These are phyloP conservation scores for Schizochytrium sp. DNA, from an alignment of 108 stramenopile species.

Conservation along the genomic window DNA sequence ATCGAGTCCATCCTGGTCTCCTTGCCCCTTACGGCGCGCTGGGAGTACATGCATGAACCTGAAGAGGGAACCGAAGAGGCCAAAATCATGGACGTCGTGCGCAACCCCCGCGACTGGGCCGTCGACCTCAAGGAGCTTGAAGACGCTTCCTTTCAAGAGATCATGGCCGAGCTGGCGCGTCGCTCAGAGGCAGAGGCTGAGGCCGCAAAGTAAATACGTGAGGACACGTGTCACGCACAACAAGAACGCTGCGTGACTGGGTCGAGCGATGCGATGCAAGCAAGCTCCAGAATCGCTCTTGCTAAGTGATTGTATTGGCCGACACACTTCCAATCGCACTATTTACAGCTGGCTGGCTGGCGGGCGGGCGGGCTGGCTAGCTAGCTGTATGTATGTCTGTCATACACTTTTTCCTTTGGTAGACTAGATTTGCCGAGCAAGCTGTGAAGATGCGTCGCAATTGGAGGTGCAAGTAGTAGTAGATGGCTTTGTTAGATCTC, in stretches of 20 bases:
- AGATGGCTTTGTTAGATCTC: too few relatives aligned
- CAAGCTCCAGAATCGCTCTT: too few relatives aligned
- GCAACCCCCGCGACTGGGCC: constrained; percentile 78
- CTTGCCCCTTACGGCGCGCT: constrained; percentile 89
- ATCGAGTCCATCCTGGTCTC: constrained; percentile 98
- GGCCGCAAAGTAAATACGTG: not conserved
- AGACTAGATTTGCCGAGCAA: too few relatives aligned
- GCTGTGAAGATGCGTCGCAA: too few relatives aligned
- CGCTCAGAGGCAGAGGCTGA: not conserved
- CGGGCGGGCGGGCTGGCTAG: too few relatives aligned
- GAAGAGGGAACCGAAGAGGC: constrained; percentile 74
- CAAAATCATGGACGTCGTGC: constrained; percentile 82
- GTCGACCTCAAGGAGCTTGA: constrained; percentile 17
- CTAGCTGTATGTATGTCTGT: too few relatives aligned
- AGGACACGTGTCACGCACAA: not conserved
- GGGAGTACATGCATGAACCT: constrained; percentile 87
- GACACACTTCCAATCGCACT: too few relatives aligned
- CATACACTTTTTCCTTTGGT: too few relatives aligned
- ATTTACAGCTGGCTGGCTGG: too few relatives aligned
- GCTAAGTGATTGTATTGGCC: too few relatives aligned
- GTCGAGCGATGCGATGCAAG: too few relatives aligned
- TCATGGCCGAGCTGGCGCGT: not conserved
- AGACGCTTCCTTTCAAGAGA: not conserved
- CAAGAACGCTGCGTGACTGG: not conserved
- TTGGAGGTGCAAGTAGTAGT: too few relatives aligned